Evolutionary conservation across 1,284 basidiomycete species (phyloP), one percentile per base, ranked within the genome.

Genomic region (Vanrija sp.): DNA sequence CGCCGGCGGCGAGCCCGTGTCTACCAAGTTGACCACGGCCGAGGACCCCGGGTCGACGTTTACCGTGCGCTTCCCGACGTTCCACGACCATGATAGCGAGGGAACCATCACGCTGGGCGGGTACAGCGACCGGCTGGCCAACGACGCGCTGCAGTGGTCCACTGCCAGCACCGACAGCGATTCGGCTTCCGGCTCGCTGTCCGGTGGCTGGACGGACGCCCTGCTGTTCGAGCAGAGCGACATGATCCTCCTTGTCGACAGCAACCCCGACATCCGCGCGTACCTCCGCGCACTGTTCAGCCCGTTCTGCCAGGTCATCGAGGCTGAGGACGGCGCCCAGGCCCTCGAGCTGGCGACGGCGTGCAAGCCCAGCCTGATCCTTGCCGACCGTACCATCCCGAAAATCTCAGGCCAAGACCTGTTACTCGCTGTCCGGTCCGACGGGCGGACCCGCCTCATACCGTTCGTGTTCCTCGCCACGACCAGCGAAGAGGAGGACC

Each of bases 281-380:
- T 73, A 73, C 47, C 58, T 69, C 44, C 58, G 52, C 23, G 40
- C 40, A 18, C 55, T 69, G 12, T 66, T 73, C 38, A 46, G 50
- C 9, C 66, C 69, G 14, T 72, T 66, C 57, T 76, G 74, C 51
- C 63, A 49, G 16, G 57, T 65, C 46, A 60, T 76, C 15, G 62
- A 72, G n/a, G 69, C 65, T 21, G 65, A 65, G 5, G 64, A 71
- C 49, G 75, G 73, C 0, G 52, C 65, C 26, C 67, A 74, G 46
- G 77, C 72, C 1, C 57, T 74, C 8, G 60, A 70, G 18, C 54
- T 67, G 6, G 65, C 72, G 6, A 40, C 58, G 12, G 29, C 40
- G 50, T n/a, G 25, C 16, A 43, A 46, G 29, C 61, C 66, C 51
- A 29, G 64, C 26, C 46, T 68, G 16, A 70, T 67, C 16, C 44